These are phyloP conservation scores for Lotus japonicus DNA, from an alignment of 306 rosid genomes.

Conservation along the genomic window DNA sequence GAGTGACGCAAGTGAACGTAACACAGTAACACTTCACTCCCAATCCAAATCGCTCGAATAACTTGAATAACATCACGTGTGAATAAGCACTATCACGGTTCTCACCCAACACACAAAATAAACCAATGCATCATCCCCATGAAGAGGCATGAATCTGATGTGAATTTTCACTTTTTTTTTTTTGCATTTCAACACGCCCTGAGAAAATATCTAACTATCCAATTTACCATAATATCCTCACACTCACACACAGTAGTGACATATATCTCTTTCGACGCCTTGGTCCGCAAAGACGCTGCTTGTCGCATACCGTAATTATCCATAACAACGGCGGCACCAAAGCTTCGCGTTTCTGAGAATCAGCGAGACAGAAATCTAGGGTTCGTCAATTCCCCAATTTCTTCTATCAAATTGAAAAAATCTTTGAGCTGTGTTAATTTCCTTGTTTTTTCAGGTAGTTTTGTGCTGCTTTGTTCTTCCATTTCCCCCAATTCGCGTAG, in stretches of 20 bases:
- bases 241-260: background rate
- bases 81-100: too few relatives aligned
- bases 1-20: too few relatives aligned
- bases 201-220: too few relatives aligned
- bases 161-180: too few relatives aligned
- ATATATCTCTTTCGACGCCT: background rate
- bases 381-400: slow-evolving; percentile 2
- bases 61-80: too few relatives aligned
- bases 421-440: background rate
- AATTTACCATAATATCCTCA: background rate
- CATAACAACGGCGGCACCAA: background rate
- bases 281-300: background rate
- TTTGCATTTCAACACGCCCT: too few relatives aligned
- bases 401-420: background rate
- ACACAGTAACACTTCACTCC: too few relatives aligned
- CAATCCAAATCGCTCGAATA: too few relatives aligned
- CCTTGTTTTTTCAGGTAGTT: background rate
- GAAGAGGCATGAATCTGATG: too few relatives aligned
- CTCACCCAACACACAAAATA: too few relatives aligned
- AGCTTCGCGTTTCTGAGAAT: background rate
- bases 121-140: too few relatives aligned
- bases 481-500: background rate
- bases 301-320: background rate
- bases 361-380: slow-evolving; percentile 14
- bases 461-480: background rate